Base-by-base conservation (phyloP, 305 asterid species). In the Euphrasia arctica region DNA sequence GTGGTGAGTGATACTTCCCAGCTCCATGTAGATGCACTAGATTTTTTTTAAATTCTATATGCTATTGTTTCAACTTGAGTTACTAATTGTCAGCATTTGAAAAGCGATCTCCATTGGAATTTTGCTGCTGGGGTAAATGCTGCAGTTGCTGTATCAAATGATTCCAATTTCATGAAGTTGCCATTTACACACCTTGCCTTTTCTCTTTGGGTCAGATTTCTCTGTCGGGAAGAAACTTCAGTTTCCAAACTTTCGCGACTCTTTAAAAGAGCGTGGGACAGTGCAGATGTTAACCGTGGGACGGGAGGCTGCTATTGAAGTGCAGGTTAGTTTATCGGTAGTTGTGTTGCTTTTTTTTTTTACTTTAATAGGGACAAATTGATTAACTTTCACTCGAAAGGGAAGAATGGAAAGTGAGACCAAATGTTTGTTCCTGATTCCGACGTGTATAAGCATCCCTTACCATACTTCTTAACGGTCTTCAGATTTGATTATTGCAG, bases 51-150 rank as follows among this genome's bases (percentile, higher is more conserved):
- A 67, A 70, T 68, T 54, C 60, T 52, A 61, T 75, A 70, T 80
- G 69, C 65, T 77, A 65, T 71, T 74, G 66, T 83, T 83, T 81
- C 92, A 91, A 85, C 85, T 72, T 76, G 76, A 91, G 89, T 82
- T 80, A 87, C 89, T 79, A 86, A 87, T 87, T 87, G 91, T 69
- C 96, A 92, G 97, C 95, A 78, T 82, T 77, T 84, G 85, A 87
- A 87, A 92, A 80, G 87, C 85, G 83, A 80, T 79, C 94, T 82
- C 83, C 93, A 65, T 84, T 84, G 91, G 87, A 84, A 73, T 85
- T 73, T 84, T 84, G 96, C 93, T 92, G 98, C 95, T 83, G 89
- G 89, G 97, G 95, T 89, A 89, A 47, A 91, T 82, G 88, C 85
- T 79, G 86, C 88, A 83, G 90, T 74, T 80, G 88, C 96, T 76